Conservation (phyloP, 805 yeast species). For the Isabelozyma rhagii region DNA sequence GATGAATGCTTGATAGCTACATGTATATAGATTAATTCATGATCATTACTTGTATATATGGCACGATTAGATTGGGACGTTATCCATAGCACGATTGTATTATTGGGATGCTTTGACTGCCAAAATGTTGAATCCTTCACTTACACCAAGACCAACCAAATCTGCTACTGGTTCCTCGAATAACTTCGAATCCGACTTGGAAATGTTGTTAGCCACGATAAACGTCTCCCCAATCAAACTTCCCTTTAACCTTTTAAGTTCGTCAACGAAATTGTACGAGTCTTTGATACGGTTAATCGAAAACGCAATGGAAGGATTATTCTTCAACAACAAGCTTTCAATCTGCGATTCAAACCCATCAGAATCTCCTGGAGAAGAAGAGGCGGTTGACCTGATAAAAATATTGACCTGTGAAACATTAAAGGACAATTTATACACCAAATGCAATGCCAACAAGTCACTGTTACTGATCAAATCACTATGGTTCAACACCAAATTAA, state of each 20-base stretch:
- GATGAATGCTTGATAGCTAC: slow-evolving; percentile 15
- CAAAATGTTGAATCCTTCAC: slow-evolving; percentile 22
- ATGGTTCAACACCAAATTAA: slow-evolving; percentile 28
- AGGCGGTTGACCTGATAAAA: slow-evolving; percentile 11
- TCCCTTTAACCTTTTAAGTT: slow-evolving; percentile 6
- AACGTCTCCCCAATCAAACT: slow-evolving; percentile 18
- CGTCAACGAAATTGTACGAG: slow-evolving; percentile 7
- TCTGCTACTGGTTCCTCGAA: slow-evolving; percentile 19
- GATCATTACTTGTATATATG: no score
- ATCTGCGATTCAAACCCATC: slow-evolving; percentile 13
- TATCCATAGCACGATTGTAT: no score
- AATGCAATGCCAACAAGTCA: slow-evolving; percentile 30
- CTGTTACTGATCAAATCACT: slow-evolving; percentile 30
- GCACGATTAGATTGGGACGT: no score
- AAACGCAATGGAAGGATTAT: slow-evolving; percentile 8
- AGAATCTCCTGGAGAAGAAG: slow-evolving; percentile 7
- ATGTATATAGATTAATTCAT: no score
- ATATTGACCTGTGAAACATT: slow-evolving; percentile 13
- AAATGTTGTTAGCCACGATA: slow-evolving; percentile 19
- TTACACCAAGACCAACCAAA: slow-evolving; percentile 17
- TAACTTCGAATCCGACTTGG: slow-evolving; percentile 4
- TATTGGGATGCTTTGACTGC: slow-evolving; percentile 14
- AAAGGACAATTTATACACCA: slow-evolving; percentile 18
- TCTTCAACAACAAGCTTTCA: slow-evolving; percentile 5
- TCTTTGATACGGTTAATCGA: slow-evolving; percentile 13